Base-by-base conservation (phyloP, 768 basidiomycete species). In the Podaxis carcinomalis region DNA sequence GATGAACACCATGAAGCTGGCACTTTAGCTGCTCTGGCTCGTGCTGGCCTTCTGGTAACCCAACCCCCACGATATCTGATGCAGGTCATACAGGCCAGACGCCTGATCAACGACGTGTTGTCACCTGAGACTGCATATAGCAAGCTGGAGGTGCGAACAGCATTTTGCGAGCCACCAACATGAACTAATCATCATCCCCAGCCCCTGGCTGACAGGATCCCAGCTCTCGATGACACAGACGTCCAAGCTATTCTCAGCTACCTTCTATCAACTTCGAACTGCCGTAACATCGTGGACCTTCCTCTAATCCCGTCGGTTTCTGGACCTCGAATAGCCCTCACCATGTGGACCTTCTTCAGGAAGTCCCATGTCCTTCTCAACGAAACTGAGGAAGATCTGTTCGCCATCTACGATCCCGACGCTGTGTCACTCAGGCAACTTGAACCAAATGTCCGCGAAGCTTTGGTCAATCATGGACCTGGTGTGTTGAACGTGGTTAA, bases 261-360 rank as follows among this genome's bases (percentile, higher is more conserved):
- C 59, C 70, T 81, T 0, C 64, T 81, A 2, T 74, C 74, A 1
- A 68, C 68, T 0, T 55, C 64, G 0, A 64, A 76, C 23, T 52
- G 79, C 16, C 58, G 62, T 13, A 70, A 75, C 54, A 51, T 82
- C 7, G 58, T 72, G 14, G 74, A 70, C 1, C 66, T 82, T 1
- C 79, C 78, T 1, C 55, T 82, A n/a, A 50, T 80, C 21, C 71
- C 72, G 0, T 58, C 72, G 0, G 64, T 73, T 1, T 67, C 64
- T 9, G 70, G 67, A 32, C 7, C 32, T 32, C 32, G 32, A 32
- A 9, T 32, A 9, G 32, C 32, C 0, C 9, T 32, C 32, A 0
- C 32, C 1, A 9, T 1, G 7, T 9, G 2, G 1, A 32, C 0
- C 9, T 9, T 9, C 2, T 32, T 5, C 53, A 57, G n/a, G 25